A percentile compares a stretch with the other conserved stretches of the same genome.
Evolutionary conservation across 2,329 filamentous ascomycete species (phyloP).

Genomic region (Nakataea oryzae): DNA sequence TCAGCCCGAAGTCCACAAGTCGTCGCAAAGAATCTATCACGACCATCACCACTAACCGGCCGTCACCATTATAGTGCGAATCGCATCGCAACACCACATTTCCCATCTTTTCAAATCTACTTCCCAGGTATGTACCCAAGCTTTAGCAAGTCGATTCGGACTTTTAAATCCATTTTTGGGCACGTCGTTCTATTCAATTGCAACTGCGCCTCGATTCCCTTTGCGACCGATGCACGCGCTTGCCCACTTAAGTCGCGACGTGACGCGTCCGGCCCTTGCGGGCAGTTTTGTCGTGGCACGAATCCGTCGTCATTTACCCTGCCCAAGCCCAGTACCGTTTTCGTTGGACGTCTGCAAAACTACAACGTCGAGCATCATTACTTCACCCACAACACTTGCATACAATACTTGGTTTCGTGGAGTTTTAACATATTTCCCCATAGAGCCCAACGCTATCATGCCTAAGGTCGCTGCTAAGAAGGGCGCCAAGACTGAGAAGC

Average conservation of each 20-base stretch:
- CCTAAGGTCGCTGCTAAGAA: conserved; percentile 49
- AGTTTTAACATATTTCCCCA: background rate
- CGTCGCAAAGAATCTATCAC: conserved; percentile 3
- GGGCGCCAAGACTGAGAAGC: conserved; percentile 42
- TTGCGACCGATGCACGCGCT: conserved; percentile 9
- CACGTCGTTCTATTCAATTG: conserved; percentile 25
- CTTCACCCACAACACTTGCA: background rate
- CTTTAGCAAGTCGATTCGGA: conserved; percentile 15
- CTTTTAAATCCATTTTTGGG: conserved; percentile 23
- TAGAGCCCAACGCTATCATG: conserved; percentile 32
- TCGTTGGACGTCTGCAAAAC: background rate
- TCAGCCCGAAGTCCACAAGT: conserved; percentile 5
- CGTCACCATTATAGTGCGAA: background rate
- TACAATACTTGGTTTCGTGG: background rate
- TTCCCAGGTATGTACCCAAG: conserved; percentile 24
- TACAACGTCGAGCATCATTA: background rate
- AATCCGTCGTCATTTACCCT: background rate
- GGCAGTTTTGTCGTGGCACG: background rate
- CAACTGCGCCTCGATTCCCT: conserved; percentile 20
- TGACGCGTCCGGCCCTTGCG: background rate
- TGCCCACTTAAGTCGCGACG: background rate
- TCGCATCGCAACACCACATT: conserved; percentile 8
- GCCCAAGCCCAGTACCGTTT: conserved; percentile 1
- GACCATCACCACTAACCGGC: conserved; percentile 3
- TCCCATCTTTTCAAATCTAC: conserved; percentile 11